Conservation (phyloP, 2,329 filamentous ascomycete species). For the Exophiala alcalophila region DNA sequence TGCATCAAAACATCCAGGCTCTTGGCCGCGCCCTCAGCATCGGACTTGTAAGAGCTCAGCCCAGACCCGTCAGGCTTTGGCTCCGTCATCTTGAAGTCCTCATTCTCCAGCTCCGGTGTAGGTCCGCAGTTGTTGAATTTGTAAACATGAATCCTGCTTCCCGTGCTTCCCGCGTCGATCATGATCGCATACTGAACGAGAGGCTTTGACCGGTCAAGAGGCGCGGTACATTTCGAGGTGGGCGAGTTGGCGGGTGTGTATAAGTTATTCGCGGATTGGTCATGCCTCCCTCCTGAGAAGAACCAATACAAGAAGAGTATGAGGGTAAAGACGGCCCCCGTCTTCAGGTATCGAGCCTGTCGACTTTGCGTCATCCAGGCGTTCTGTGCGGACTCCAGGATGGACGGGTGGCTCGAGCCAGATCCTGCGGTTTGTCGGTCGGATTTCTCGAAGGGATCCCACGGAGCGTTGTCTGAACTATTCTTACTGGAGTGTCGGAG, state of each 20-base stretch:
- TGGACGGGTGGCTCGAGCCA: constrained; percentile 34
- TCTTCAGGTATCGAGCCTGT: constrained; percentile 60
- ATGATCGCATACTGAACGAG: constrained; percentile 97
- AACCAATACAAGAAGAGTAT: constrained; percentile 59
- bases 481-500: constrained; percentile 34
- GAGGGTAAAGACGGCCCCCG: constrained; percentile 58
- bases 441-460: constrained; percentile 48
- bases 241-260: constrained; percentile 28
- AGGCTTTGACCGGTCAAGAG: constrained; percentile 82
- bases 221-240: constrained; percentile 70
- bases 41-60: constrained; percentile 80
- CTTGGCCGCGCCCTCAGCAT: constrained; percentile 83
- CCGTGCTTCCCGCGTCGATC: constrained; percentile 97
- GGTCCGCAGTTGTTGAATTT: constrained; percentile 98
- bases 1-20: constrained; percentile 86
- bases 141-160: constrained; percentile 97
- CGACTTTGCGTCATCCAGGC: constrained; percentile 61
- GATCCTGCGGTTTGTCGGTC: constrained; percentile 38
- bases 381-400: constrained; percentile 44
- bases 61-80: constrained; percentile 75
- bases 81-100: constrained; percentile 90
- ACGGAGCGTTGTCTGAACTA: constrained; percentile 26
- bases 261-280: constrained; percentile 24
- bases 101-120: constrained; percentile 89
- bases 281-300: constrained; percentile 39